Base-by-base conservation (phyloP, 371 early-diverging fungal genomes). In the Mycotypha africana region DNA sequence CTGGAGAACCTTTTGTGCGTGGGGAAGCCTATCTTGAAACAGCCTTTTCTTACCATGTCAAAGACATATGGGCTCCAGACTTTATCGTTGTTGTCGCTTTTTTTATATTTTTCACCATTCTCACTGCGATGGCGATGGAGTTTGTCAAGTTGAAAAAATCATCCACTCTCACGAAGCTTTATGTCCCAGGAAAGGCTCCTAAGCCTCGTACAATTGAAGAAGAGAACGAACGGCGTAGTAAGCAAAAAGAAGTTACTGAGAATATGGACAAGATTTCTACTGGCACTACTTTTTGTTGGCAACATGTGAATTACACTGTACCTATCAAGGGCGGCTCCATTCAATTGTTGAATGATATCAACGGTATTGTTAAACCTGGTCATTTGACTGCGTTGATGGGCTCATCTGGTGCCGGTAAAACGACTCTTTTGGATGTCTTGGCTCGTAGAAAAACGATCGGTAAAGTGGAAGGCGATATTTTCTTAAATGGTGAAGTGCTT, bases 331-430 rank as follows among this genome's bases (percentile, higher is more conserved):
- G 71, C 22, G 71, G 68, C 31, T 44, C 60, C 19, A 48, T 63
- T 14, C 71, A 76, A 53, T 56, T 78, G 14, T 60, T 78, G 22
- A 65, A 70, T 49, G 70, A 66, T 24, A 53, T 79, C 34, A 36
- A 41, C 21, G 63, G 70, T 23, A 71, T 76, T 35, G 67, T 84
- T 43, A 76, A 78, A 45, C 80, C 83, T 0, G 87, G 87, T 38
- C 71, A 74, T 16, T 61, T 86, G 70, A 72, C 37, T 48, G 94
- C 92, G 4, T 58, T 93, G 16, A 84, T 93, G 85, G 92, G 92
- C 30, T 75, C 85, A 3, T 84, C 85, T 24, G 91, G 92, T 50
- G 84, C 88, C 32, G 95, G 95, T 42, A 94, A 95, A 63, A 87
- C 92, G 0, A 88, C 92, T 8, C 71, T 93, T 1, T 51, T 91